Conservation (phyloP, 2,329 filamentous ascomycete species). For the Emergomyces orientalis region DNA sequence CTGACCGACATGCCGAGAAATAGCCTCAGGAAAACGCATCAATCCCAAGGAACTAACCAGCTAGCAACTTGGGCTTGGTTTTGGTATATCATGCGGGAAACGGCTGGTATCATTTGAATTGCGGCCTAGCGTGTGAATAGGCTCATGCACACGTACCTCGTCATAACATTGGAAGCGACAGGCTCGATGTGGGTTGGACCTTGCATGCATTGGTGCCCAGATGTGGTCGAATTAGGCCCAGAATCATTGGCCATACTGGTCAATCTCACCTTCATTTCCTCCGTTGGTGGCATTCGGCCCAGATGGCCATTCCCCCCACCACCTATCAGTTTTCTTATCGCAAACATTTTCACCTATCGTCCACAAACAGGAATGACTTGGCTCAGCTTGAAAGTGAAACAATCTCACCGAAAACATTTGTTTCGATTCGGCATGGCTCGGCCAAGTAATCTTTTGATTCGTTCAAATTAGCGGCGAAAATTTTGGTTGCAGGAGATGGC, state of each 20-base stretch:
- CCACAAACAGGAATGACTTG: background rate
- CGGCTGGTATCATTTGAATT: background rate
- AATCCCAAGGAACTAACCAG: background rate
- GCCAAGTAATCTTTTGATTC: background rate
- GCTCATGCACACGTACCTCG: background rate
- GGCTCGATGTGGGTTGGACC: background rate
- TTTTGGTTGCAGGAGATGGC: background rate
- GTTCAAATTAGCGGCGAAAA: background rate
- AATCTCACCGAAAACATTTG: too few species aligned
- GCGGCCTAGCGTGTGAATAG: background rate
- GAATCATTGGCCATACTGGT: background rate
- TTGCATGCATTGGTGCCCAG: slow-evolving; percentile 7
- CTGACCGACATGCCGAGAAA: background rate
- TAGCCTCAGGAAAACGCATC: background rate
- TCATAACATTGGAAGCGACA: background rate
- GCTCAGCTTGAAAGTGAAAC: background rate
- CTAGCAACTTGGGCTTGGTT: background rate
- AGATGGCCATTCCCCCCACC: background rate
- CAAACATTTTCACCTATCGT: background rate
- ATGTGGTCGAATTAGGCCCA: background rate
- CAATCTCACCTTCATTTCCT: background rate
- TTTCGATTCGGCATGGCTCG: background rate
- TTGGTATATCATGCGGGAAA: background rate
- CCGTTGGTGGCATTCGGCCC: background rate
- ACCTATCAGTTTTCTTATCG: background rate